A percentile compares a stretch with the other conserved stretches of the same genome.
Conservation (phyloP, 202 grass and related monocot genomes). For the Panicum virgatum region DNA sequence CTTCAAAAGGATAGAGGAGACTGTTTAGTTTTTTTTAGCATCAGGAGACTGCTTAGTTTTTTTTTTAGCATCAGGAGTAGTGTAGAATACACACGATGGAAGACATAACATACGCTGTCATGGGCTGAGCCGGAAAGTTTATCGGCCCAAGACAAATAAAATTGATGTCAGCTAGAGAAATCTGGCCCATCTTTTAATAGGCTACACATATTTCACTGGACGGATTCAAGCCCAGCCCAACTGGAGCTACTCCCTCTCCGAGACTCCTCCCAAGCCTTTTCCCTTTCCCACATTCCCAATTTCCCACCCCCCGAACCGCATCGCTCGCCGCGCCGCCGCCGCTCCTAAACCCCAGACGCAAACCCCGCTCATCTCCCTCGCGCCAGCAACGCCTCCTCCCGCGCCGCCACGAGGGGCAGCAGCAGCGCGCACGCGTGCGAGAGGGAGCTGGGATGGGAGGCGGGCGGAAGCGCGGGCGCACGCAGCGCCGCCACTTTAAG, state of each 20-base stretch:
- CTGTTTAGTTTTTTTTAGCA: no score
- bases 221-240: conserved; percentile 17
- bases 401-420: not conserved
- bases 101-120: no score
- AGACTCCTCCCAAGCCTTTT: not conserved
- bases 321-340: conserved; percentile 45
- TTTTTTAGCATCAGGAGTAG: no score
- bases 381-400: not conserved
- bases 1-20: no score
- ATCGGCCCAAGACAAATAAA: no score
- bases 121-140: no score
- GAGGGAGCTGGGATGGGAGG: conserved; percentile 57
- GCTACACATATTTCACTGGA: not conserved
- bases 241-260: not conserved
- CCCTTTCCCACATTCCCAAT: not conserved
- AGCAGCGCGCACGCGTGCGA: not conserved
- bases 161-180: no score
- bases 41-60: no score
- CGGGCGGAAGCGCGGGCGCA: conserved; percentile 92
- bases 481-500: conserved; percentile 97
- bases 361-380: not conserved
- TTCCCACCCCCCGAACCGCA: not conserved
- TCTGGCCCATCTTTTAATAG: not conserved
- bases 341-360: conserved; percentile 37
- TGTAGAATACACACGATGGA: no score